A percentile compares a stretch with the other conserved stretches of the same genome.
phyloP scores from a whole-genome alignment of 306 rosid species.

The Citrullus amarus region DNA sequence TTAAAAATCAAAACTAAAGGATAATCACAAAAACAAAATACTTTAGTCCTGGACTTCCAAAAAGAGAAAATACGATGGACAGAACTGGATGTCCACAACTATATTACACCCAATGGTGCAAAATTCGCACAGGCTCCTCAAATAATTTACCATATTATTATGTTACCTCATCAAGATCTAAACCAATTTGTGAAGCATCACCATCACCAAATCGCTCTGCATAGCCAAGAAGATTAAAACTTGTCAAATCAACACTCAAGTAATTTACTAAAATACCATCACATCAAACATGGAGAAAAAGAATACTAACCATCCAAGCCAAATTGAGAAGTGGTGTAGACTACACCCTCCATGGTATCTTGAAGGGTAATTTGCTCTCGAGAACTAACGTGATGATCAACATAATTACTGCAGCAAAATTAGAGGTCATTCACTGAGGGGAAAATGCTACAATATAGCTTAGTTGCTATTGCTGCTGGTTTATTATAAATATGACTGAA shows the following conservation, averaged over 20 bases:
- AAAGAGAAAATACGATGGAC: background rate
- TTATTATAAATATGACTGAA: slow-evolving; percentile 7
- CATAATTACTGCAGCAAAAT: slow-evolving; percentile 69
- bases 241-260: slow-evolving; percentile 4
- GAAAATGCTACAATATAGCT: background rate
- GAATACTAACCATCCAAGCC: slow-evolving; percentile 85
- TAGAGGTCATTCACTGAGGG: slow-evolving; percentile 17
- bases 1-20: background rate
- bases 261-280: slow-evolving; percentile 3
- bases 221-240: slow-evolving; percentile 16
- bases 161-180: slow-evolving; percentile 93
- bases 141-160: background rate
- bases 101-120: background rate
- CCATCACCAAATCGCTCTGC: slow-evolving; percentile 99
- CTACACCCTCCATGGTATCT: slow-evolving; percentile 93
- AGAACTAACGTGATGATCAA: slow-evolving; percentile 87
- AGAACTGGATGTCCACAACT: background rate
- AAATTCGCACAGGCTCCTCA: background rate
- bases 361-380: slow-evolving; percentile 97
- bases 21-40: too few species aligned
- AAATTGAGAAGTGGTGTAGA: slow-evolving; percentile 82
- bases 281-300: slow-evolving; percentile 1
- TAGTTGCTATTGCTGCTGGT: slow-evolving; percentile 15
- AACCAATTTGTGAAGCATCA: slow-evolving; percentile 94
- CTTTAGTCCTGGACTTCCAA: background rate